Evolutionary conservation across 2,329 filamentous ascomycete species (phyloP).

Genomic region (Incumbomyces delicatus): DNA sequence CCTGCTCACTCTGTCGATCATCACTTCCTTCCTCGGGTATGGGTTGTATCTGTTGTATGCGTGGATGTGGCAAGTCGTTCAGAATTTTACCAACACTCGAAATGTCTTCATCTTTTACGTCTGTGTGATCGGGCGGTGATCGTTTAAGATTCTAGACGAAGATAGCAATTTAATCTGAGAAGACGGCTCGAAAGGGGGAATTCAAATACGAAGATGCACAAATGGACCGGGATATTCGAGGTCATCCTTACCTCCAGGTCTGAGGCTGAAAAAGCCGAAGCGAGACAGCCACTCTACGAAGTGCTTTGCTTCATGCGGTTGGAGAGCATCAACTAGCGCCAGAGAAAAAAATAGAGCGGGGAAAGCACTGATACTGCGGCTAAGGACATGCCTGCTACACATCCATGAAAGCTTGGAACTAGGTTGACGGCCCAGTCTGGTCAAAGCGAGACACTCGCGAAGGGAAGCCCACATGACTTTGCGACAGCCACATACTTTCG

Average conservation of each 20-base stretch:
- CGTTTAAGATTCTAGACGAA: not conserved
- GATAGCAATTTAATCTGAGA: conserved; percentile 1
- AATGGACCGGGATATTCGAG: not conserved
- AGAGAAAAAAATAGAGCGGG: not conserved
- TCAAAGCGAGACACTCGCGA: too few species aligned
- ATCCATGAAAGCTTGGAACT: not conserved
- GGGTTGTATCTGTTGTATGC: not conserved
- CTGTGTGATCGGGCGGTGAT: not conserved
- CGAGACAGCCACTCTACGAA: not conserved
- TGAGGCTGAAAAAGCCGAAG: not conserved
- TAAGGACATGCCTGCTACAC: not conserved
- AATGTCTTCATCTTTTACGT: conserved; percentile 2
- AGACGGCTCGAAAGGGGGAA: not conserved
- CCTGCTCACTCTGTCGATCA: not conserved
- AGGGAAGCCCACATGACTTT: too few species aligned
- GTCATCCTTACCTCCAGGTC: not conserved
- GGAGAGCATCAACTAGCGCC: not conserved
- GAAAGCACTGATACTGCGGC: not conserved
- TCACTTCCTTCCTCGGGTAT: not conserved
- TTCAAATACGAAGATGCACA: not conserved
- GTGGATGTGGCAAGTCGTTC: not conserved
- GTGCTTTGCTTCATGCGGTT: conserved; percentile 1
- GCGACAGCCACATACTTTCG: too few species aligned
- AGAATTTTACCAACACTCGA: not conserved
- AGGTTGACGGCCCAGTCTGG: too few species aligned